Percentiles rank a stretch among this genome's conserved stretches.
These are phyloP conservation scores for Phallus indusiatus DNA, from an alignment of 768 basidiomycete species.

Conservation along the genomic window DNA sequence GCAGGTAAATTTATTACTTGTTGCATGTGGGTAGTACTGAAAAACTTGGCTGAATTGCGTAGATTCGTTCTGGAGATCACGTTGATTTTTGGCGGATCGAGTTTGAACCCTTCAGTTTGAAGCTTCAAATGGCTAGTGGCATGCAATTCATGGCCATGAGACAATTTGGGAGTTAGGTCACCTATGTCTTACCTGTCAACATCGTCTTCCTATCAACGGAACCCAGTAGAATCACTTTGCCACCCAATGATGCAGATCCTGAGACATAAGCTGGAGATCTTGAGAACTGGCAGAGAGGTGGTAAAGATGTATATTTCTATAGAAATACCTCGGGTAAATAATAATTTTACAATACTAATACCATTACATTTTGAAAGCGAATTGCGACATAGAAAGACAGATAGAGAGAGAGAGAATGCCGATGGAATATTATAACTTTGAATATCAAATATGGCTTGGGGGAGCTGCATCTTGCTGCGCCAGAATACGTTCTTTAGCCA, in stretches of 20 bases:
- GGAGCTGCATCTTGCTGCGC: neutral
- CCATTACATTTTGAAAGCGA: neutral
- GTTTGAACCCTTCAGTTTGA: too few species aligned
- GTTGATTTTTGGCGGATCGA: too few species aligned
- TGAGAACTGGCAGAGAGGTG: neutral
- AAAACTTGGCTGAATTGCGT: too few species aligned
- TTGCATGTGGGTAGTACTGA: too few species aligned
- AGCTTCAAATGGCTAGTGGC: too few species aligned
- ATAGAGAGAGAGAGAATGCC: neutral
- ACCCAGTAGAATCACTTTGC: too few species aligned
- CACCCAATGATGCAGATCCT: neutral
- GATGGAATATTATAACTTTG: neutral
- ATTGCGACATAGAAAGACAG: neutral
- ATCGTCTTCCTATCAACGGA: too few species aligned
- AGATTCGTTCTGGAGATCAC: too few species aligned
- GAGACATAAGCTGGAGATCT: neutral
- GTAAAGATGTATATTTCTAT: neutral
- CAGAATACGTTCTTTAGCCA: conserved; percentile 20
- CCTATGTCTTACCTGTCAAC: too few species aligned
- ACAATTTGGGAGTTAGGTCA: too few species aligned
- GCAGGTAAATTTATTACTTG: too few species aligned
- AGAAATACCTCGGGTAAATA: neutral
- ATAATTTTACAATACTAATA: neutral
- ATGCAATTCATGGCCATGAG: too few species aligned
- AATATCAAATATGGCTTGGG: neutral